phyloP scores from a whole-genome alignment of 2,329 filamentous ascomycete genomes.

The Hymenoscyphus fraxineus region DNA sequence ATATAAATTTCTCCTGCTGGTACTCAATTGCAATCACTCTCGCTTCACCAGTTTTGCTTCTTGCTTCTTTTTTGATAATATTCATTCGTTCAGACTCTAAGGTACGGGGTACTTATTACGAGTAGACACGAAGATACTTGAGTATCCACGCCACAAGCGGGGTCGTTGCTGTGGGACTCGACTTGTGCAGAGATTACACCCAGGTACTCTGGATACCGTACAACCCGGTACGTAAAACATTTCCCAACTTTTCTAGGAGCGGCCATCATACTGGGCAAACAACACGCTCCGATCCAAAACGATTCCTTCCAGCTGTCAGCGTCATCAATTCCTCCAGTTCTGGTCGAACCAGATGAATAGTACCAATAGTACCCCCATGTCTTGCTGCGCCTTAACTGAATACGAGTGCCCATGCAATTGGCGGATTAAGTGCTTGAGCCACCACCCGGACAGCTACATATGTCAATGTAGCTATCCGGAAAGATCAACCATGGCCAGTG shows the following conservation, averaged over 20 bases:
- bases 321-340: slow-evolving; percentile 1
- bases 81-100: neutral
- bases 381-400: neutral
- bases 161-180: neutral
- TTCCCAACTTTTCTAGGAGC: neutral
- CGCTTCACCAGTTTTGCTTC: neutral
- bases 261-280: neutral
- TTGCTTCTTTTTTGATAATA: neutral
- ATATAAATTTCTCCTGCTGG: neutral
- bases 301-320: neutral
- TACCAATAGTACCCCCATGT: neutral
- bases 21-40: neutral
- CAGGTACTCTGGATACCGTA: neutral
- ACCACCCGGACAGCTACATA: neutral
- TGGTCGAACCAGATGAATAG: neutral
- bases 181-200: neutral
- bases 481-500: neutral
- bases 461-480: neutral
- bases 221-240: neutral
- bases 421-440: neutral
- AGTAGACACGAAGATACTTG: too few species aligned
- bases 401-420: neutral
- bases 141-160: neutral
- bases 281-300: neutral
- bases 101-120: neutral